A percentile compares a stretch with the other conserved stretches of the same genome.
Conservation (phyloP, 176 grass and related monocot genomes). For the Chloris gayana region DNA sequence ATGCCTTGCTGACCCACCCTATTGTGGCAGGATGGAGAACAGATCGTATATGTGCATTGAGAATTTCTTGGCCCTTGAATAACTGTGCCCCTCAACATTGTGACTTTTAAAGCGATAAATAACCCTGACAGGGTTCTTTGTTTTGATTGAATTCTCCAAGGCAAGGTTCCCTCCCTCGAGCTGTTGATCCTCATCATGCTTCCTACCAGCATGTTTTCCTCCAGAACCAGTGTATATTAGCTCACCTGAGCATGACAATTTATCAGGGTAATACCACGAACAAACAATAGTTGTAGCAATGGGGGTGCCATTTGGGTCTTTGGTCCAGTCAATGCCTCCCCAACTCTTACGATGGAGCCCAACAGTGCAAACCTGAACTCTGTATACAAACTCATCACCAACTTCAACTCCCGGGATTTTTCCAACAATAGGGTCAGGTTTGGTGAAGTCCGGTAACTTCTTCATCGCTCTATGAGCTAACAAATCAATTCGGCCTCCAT, state of each 20-base stretch:
- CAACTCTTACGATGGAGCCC: constrained; percentile 67
- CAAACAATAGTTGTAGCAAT: constrained; percentile 77
- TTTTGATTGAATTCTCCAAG: constrained; percentile 66
- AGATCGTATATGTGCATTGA: constrained; percentile 74
- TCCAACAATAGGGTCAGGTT: constrained; percentile 50
- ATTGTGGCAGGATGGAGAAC: constrained; percentile 67
- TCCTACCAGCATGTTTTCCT: constrained; percentile 57
- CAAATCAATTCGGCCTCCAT: constrained; percentile 43
- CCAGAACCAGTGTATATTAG: constrained; percentile 82
- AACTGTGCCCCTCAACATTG: constrained; percentile 25
- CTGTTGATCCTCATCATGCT: constrained; percentile 67
- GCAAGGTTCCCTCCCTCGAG: constrained; percentile 68
- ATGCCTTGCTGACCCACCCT: constrained; percentile 69
- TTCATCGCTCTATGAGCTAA: constrained; percentile 46
- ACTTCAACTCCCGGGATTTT: constrained; percentile 72
- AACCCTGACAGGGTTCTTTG: constrained; percentile 63
- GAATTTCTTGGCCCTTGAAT: constrained; percentile 47
- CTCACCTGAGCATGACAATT: constrained; percentile 64
- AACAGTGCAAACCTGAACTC: constrained; percentile 67
- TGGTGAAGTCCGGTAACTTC: constrained; percentile 47
- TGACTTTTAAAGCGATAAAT: constrained; percentile 63
- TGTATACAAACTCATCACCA: constrained; percentile 81
- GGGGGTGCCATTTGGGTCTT: constrained; percentile 29
- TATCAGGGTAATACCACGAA: constrained; percentile 76
- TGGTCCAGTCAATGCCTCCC: constrained; percentile 63